Evolutionary conservation across 345 rosid genomes (phyloP), one percentile per base, ranked within the genome.

Genomic region (Rhodamnia rubescens): DNA sequence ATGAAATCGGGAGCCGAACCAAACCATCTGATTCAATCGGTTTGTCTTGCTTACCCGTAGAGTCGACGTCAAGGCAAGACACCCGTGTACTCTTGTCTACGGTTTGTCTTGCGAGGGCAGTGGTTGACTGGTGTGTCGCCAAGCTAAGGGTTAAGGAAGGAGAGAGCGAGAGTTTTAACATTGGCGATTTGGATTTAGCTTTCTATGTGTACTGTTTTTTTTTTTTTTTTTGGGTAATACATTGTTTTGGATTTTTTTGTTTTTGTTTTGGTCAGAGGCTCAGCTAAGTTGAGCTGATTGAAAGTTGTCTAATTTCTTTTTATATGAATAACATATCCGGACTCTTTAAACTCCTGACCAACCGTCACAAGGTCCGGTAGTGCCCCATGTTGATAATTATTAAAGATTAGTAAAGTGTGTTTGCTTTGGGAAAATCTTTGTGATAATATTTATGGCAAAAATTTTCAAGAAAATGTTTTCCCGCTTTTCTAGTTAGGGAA

Each of bases 361-460:
- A 55, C 13, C 1, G 7, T 15, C 6, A 3, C 1, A 50, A 3
- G 9, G 2, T 15, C 1, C 0, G 7, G 0, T 18, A 6, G 1
- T 58, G 40, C 18, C 27, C 4, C 8, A 5, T 6, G 0, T 1
- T 0, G 2, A 27, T 59, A 14, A 57, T 11, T 11, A 57, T 57
- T 5, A 57, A 57, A 26, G 5, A 57, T 57, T 13, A 59, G 14
- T 14, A 59, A 59, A 1, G 9, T 29, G 1, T 4, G 14, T 14
- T 29, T 61, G 20, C 1, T 29, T 52, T 29, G 13, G 18, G 0
- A 0, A n/a, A 59, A n/a, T 6, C 2, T 59, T 29, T 20, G 14
- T 0, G 9, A 6, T 3, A 53, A 16, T 5, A 53, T 1, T 61
- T 59, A 2, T 1, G 2, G 1, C 3, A 59, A 59, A 3, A 42